Evolutionary conservation across 495 filamentous ascomycete species (phyloP).

Genomic region (Aeminium ludgeri): DNA sequence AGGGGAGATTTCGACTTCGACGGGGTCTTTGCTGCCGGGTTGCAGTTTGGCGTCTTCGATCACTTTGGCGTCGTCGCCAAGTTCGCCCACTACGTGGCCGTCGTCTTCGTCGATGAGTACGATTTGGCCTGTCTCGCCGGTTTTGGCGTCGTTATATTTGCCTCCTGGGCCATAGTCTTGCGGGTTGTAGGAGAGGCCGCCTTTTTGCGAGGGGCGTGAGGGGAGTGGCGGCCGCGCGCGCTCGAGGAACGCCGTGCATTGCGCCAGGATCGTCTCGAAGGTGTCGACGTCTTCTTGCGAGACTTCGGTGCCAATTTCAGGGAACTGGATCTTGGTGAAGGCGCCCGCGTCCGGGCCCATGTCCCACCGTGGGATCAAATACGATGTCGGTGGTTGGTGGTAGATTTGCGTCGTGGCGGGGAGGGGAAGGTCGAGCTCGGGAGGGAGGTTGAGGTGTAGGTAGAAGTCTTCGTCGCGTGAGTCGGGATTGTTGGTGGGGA

Average conservation of each 20-base stretch:
- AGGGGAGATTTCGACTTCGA: conserved; percentile 68
- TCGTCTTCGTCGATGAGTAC: conserved; percentile 94
- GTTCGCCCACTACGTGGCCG: conserved; percentile 79
- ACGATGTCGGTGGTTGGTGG: conserved; percentile 74
- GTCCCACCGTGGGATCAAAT: conserved; percentile 87
- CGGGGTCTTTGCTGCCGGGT: conserved; percentile 80
- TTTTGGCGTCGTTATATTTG: conserved; percentile 37
- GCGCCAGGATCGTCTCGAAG: conserved; percentile 88
- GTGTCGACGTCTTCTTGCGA: conserved; percentile 89
- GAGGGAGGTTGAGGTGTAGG: conserved; percentile 78
- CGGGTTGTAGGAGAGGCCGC: conserved; percentile 55
- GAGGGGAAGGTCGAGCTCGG: conserved; percentile 80
- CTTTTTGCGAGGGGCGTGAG: conserved; percentile 27
- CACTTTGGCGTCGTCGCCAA: conserved; percentile 65
- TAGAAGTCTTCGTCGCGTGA: conserved; percentile 82
- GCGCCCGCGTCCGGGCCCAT: conserved; percentile 69
- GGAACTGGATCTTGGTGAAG: conserved; percentile 84
- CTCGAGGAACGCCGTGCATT: conserved; percentile 87
- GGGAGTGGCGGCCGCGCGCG: conserved; percentile 42
- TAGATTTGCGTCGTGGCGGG: conserved; percentile 91
- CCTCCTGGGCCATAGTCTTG: conserved; percentile 62
- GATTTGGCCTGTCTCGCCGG: conserved; percentile 44
- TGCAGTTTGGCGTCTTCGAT: conserved; percentile 56
- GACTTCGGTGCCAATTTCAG: conserved; percentile 47
- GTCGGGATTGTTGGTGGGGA: conserved; percentile 58